These are phyloP conservation scores for Xylariomycetidae sp. DNA, from an alignment of 2,329 filamentous ascomycete genomes.

Conservation along the genomic window DNA sequence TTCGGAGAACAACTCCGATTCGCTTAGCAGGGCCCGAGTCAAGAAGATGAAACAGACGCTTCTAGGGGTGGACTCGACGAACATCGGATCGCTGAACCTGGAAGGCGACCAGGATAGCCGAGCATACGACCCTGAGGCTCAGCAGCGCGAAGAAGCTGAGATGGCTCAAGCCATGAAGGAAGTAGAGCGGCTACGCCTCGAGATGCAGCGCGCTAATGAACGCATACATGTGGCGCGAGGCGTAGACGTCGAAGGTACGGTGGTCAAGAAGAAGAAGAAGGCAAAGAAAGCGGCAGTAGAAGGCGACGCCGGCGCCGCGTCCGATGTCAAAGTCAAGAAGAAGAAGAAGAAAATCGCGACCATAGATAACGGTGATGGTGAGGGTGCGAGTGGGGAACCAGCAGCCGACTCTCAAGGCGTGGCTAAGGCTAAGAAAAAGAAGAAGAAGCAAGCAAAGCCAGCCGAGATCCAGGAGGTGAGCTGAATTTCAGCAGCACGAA, in stretches of 20 bases:
- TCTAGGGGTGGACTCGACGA: conserved; percentile 83
- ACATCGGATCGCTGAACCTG: conserved; percentile 68
- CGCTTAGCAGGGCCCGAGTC: conserved; percentile 40
- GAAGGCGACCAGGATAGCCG: conserved; percentile 41
- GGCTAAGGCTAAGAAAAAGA: conserved; percentile 43
- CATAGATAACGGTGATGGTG: conserved; percentile 19
- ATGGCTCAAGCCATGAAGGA: conserved; percentile 86
- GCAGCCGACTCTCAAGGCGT: conserved; percentile 10
- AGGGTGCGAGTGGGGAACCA: not conserved
- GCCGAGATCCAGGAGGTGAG: conserved; percentile 24
- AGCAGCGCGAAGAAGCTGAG: conserved; percentile 75
- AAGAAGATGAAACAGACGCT: conserved; percentile 58
- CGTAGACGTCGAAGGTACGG: conserved; percentile 59
- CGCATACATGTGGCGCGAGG: conserved; percentile 66
- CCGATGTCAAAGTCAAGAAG: conserved; percentile 34
- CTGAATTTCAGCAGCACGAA: no score
- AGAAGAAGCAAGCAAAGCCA: conserved; percentile 42
- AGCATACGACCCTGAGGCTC: conserved; percentile 56
- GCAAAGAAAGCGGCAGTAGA: conserved; percentile 43
- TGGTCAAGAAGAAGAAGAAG: conserved; percentile 66
- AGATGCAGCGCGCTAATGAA: conserved; percentile 83
- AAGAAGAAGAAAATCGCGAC: conserved; percentile 41
- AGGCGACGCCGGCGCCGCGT: conserved; percentile 4
- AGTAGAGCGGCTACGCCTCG: conserved; percentile 77
- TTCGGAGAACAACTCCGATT: conserved; percentile 47